These are phyloP conservation scores for Colletotrichum acutatum DNA, from an alignment of 2,329 filamentous ascomycete genomes.

Conservation along the genomic window DNA sequence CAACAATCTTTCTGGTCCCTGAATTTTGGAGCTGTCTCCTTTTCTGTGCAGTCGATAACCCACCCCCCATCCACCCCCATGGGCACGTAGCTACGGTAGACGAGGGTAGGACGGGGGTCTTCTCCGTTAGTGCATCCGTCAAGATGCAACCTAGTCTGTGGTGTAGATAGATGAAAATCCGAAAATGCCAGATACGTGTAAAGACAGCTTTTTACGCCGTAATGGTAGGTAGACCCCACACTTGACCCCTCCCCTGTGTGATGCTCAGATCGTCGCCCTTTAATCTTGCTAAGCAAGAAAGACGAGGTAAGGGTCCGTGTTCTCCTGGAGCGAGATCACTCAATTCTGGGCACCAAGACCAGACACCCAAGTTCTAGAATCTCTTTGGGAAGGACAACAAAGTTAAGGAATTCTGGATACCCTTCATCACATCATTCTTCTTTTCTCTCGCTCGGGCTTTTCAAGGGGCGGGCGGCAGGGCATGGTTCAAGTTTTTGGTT, in stretches of 20 bases:
- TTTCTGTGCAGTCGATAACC: not conserved
- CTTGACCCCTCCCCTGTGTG: slow-evolving; percentile 3
- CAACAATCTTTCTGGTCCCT: not conserved
- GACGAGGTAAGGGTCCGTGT: not conserved
- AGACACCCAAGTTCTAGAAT: not conserved
- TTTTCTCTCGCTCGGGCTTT: not conserved
- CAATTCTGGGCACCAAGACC: not conserved
- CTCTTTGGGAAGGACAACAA: not conserved
- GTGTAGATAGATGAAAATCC: not conserved
- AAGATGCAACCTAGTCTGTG: not conserved
- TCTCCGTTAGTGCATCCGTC: not conserved
- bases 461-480: not conserved
- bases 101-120: not conserved
- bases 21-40: not conserved
- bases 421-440: not conserved
- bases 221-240: not conserved
- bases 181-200: not conserved
- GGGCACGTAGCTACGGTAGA: not conserved
- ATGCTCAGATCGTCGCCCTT: slow-evolving; percentile 6
- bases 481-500: not conserved
- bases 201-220: not conserved
- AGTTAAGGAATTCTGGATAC: not conserved
- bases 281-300: not conserved
- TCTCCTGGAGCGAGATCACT: not conserved
- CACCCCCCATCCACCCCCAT: not conserved